Conservation (phyloP, 352 stramenopile species). For the Phytophthora niederhauseri region DNA sequence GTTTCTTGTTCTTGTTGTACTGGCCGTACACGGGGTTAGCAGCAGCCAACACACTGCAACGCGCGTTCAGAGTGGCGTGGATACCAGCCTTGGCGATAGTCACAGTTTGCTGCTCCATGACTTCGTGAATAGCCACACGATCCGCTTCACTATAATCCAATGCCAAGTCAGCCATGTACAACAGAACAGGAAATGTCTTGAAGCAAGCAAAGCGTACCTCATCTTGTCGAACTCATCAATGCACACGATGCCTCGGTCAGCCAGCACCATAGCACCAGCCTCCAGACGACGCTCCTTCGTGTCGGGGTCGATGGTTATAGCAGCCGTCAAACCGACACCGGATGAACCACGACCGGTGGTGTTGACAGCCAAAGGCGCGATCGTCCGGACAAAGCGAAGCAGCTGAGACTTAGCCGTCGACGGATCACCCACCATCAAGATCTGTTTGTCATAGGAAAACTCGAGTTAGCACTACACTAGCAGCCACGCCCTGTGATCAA, state of each 20-base stretch:
- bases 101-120: constrained; percentile 99
- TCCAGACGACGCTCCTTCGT: constrained; percentile 95
- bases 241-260: constrained; percentile 98
- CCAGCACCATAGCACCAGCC: constrained; percentile 99
- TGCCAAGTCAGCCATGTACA: constrained; percentile 16
- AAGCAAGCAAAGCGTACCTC: constrained; percentile 55
- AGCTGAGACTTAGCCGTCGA: constrained; percentile 99
- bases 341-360: constrained; percentile 85
- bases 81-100: constrained; percentile 99
- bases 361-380: constrained; percentile 94
- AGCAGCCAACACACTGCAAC: constrained; percentile 98
- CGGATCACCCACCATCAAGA: constrained; percentile 98
- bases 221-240: constrained; percentile 99
- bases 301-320: constrained; percentile 97
- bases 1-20: constrained; percentile 98
- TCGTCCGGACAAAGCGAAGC: constrained; percentile 96
- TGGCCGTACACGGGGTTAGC: constrained; percentile 99
- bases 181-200: background rate
- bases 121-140: constrained; percentile 99
- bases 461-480: constrained; percentile 4
- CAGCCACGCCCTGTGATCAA: background rate
- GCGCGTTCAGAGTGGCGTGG: constrained; percentile 98
- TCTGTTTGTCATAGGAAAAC: constrained; percentile 33
- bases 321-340: constrained; percentile 97
- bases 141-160: constrained; percentile 86